phyloP scores from a whole-genome alignment of 1,284 basidiomycete species.

The Blastosporella zonata region DNA sequence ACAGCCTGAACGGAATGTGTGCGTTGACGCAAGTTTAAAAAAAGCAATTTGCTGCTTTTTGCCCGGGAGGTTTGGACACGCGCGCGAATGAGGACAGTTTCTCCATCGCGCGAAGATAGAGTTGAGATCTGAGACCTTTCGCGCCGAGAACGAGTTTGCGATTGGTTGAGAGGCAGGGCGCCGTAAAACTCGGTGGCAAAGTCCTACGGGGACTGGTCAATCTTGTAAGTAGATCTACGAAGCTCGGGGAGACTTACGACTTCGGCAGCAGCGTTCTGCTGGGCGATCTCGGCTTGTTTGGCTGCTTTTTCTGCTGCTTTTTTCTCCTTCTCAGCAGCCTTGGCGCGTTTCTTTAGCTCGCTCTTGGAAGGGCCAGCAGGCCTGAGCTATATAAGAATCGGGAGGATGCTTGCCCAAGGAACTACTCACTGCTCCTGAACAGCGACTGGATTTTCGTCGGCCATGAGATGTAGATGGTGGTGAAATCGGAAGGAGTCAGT shows the following conservation, averaged over 20 bases:
- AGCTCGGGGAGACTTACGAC: constrained; percentile 44
- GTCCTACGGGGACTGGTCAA: constrained; percentile 50
- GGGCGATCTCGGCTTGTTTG: constrained; percentile 74
- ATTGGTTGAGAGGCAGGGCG: constrained; percentile 88
- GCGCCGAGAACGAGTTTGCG: constrained; percentile 62
- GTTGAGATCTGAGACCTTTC: constrained; percentile 62
- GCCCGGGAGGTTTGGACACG: constrained; percentile 91
- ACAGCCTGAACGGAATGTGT: constrained; percentile 90
- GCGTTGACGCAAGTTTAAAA: constrained; percentile 89
- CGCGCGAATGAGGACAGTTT: constrained; percentile 83
- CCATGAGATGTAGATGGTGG: constrained; percentile 14
- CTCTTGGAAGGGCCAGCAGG: constrained; percentile 72
- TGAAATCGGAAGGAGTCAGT: constrained; percentile 5
- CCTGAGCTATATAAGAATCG: constrained; percentile 12
- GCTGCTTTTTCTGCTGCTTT: constrained; percentile 85
- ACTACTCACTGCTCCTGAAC: constrained; percentile 23
- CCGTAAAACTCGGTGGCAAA: constrained; percentile 88
- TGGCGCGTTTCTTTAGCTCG: constrained; percentile 91
- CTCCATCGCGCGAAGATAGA: constrained; percentile 71
- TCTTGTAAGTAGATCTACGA: constrained; percentile 9
- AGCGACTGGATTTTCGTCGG: constrained; percentile 7
- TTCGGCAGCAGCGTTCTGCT: constrained; percentile 72
- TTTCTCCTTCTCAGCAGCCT: constrained; percentile 90
- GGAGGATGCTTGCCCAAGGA: no score
- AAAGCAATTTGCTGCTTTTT: constrained; percentile 93